Conservation (phyloP, 2,329 filamentous ascomycete genomes). For the Xylaria sp. region DNA sequence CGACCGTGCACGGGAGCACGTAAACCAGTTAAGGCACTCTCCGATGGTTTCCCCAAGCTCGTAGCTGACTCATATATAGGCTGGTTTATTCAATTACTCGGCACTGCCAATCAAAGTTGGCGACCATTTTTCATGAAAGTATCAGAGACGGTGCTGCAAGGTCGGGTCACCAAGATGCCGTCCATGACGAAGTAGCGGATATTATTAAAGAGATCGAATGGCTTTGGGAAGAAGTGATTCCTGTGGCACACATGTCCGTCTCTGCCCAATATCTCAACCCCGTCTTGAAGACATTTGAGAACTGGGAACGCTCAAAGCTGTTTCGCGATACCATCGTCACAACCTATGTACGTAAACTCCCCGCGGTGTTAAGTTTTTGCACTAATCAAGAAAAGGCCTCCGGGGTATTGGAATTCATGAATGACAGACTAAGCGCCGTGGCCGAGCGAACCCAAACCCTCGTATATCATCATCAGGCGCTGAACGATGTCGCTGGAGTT, state of each 20-base stretch:
- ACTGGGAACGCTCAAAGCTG: constrained; percentile 23
- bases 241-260: constrained; percentile 50
- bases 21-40: constrained; percentile 42
- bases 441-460: constrained; percentile 29
- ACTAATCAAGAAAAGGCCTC: constrained; percentile 28
- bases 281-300: constrained; percentile 32
- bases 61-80: constrained; percentile 24
- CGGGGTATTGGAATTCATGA: constrained; percentile 34
- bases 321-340: constrained; percentile 25
- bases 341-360: constrained; percentile 33
- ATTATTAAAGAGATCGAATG: constrained; percentile 47
- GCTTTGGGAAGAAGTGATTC: constrained; percentile 50
- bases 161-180: constrained; percentile 21
- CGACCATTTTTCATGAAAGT: constrained; percentile 29
- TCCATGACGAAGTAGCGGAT: constrained; percentile 28
- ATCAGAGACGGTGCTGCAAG: background rate
- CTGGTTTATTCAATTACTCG: constrained; percentile 35
- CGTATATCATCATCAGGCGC: constrained; percentile 32
- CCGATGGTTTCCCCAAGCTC: background rate
- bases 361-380: background rate
- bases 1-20: constrained; percentile 41
- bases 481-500: constrained; percentile 24
- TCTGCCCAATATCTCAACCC: constrained; percentile 47
- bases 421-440: constrained; percentile 30
- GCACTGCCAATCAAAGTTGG: constrained; percentile 29